These are phyloP conservation scores for Sanghuangporus weigelae DNA, from an alignment of 1,284 basidiomycete species.

Conservation along the genomic window DNA sequence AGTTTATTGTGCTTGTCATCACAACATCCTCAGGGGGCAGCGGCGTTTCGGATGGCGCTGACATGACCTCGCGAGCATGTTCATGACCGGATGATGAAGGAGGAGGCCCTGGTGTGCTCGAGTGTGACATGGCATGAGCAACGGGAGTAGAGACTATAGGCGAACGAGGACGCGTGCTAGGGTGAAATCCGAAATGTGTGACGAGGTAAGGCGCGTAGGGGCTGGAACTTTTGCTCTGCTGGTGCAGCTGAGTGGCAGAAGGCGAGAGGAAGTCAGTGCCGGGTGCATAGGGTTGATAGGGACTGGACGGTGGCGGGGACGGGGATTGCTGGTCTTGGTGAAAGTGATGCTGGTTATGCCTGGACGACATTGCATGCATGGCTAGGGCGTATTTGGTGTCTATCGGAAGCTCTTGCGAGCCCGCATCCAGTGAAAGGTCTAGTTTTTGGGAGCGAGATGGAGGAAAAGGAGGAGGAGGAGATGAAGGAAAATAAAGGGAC, in stretches of 20 bases:
- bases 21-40: slow-evolving; percentile 47
- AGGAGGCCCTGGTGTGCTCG: background rate
- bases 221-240: background rate
- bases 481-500: background rate
- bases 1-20: slow-evolving; percentile 51
- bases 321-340: slow-evolving; percentile 6
- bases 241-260: background rate
- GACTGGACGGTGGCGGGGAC: slow-evolving; percentile 1
- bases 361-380: slow-evolving; percentile 6
- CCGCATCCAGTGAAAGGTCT: background rate
- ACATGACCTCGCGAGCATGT: background rate
- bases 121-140: slow-evolving; percentile 9
- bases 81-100: background rate
- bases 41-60: slow-evolving; percentile 15
- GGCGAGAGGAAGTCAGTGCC: background rate
- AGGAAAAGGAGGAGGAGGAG: background rate
- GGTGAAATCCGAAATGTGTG: slow-evolving; percentile 5
- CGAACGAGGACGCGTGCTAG: slow-evolving; percentile 2
- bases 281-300: background rate
- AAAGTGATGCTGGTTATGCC: background rate
- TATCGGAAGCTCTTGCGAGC: background rate
- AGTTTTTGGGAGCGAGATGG: background rate
- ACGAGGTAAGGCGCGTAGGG: slow-evolving; percentile 11
- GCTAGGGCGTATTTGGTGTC: background rate
- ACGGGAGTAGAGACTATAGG: slow-evolving; percentile 2